Base-by-base conservation (phyloP, 192 early-diverging fungal species). In the Cetraspora pellucida region DNA sequence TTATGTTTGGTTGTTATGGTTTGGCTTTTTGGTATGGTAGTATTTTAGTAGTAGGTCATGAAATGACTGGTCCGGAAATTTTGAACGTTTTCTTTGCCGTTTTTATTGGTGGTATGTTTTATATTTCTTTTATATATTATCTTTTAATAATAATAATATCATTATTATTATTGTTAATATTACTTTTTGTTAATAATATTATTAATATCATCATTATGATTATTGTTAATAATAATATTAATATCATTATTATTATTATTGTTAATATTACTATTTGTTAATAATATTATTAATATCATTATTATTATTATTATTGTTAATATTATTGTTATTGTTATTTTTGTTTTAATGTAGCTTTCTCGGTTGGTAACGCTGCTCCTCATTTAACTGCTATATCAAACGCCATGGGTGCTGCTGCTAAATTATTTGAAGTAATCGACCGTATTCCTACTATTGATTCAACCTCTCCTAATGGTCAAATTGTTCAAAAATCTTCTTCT, bases 11-110 rank as follows among this genome's bases (percentile, higher is more conserved):
- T 52, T 84, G 89, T 13, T 95, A 95, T 76, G 88, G 87, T 19
- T 85, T 96, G 19, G 90, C 93, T 16, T 94, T 95, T 82, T 95
- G 94, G 91, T 96, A 94, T 81, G 96, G 95, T 59, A 80, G 89
- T 54, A 82, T 83, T 25, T 86, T 91, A 45, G 86, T 91, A 61
- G 67, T 87, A n/a, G 77, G 85, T 37, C 80, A 82, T 27, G 78
- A 82, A 49, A 79, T 89, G 68, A 73, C 25, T 43, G 84, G 83
- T 59, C 81, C 82, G 0, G 68, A 80, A 23, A 91, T 97, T 28
- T 80, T 96, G 27, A 93, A 89, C 72, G 93, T 94, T 54, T 97
- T 98, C 79, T 95, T 97, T 80, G 85, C 93, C 54, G 87, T 98
- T 80, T 87, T 97, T 4, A 92, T 97, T 49, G 96, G 95, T 70